Evolutionary conservation across 306 rosid genomes (phyloP).

Genomic region (Cicer bijugum): DNA sequence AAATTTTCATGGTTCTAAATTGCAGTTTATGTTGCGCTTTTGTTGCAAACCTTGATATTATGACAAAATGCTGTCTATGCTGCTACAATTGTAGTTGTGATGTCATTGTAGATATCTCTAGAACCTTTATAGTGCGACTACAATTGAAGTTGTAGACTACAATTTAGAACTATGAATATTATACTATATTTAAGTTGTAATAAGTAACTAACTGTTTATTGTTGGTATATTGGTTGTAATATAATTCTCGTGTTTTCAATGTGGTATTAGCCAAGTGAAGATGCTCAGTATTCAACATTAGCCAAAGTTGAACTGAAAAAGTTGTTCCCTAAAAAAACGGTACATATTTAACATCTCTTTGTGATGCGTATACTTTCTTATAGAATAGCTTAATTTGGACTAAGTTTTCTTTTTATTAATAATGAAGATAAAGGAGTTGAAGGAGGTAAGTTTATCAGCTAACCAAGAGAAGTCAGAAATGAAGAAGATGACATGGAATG

Average conservation of each 20-base stretch:
- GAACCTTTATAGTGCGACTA: background rate
- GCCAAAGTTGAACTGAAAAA: slow-evolving; percentile 80
- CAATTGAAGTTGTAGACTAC: background rate
- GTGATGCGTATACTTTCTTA: background rate
- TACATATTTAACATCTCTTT: slow-evolving; percentile 40
- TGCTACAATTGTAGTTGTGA: background rate
- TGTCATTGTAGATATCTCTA: background rate
- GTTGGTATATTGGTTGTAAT: background rate
- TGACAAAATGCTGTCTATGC: background rate
- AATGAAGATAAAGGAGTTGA: slow-evolving; percentile 61
- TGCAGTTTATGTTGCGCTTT: background rate
- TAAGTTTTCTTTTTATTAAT: background rate
- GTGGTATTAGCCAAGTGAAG: slow-evolving; percentile 62
- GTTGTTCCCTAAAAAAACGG: slow-evolving; percentile 65
- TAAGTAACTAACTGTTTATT: background rate
- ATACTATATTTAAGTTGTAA: slow-evolving; percentile 17
- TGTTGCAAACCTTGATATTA: background rate
- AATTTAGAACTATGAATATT: background rate
- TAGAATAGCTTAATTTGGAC: background rate
- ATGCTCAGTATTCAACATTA: slow-evolving; percentile 60
- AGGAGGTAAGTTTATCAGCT: slow-evolving; percentile 70
- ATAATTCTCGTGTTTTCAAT: slow-evolving; percentile 32
- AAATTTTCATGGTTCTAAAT: background rate
- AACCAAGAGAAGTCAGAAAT: slow-evolving; percentile 78
- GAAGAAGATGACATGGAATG: slow-evolving; percentile 65